A percentile compares a stretch with the other conserved stretches of the same genome.
Conservation (phyloP, 192 early-diverging fungal species). For the Coemansia sp. region DNA sequence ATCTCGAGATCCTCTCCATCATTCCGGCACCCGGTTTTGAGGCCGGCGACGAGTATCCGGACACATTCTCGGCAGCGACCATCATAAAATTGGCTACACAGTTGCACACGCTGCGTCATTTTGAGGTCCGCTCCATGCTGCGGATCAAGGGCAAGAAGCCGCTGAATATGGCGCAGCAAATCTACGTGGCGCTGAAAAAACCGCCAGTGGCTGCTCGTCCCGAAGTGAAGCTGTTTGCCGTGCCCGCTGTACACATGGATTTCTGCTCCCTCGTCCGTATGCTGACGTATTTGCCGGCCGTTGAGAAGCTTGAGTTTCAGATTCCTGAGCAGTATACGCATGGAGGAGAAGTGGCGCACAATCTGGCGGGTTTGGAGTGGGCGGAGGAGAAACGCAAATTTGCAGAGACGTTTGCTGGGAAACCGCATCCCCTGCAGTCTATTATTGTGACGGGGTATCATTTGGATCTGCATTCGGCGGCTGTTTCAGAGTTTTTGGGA, state of each 20-base stretch:
- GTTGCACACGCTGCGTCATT: slow-evolving; percentile 37
- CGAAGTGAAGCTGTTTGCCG: slow-evolving; percentile 44
- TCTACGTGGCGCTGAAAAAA: slow-evolving; percentile 29
- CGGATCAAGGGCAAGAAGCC: slow-evolving; percentile 41
- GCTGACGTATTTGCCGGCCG: slow-evolving; percentile 37
- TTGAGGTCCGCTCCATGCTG: slow-evolving; percentile 51
- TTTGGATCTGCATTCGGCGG: slow-evolving; percentile 43
- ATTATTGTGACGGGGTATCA: slow-evolving; percentile 50
- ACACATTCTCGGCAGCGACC: slow-evolving; percentile 25
- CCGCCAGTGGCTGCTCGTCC: slow-evolving; percentile 31
- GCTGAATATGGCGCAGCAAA: slow-evolving; percentile 38
- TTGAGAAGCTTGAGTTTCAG: slow-evolving; percentile 55
- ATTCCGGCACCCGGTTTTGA: slow-evolving; percentile 47
- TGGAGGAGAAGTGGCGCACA: slow-evolving; percentile 25
- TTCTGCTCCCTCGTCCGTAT: slow-evolving; percentile 38
- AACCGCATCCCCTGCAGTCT: slow-evolving; percentile 47
- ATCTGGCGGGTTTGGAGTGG: slow-evolving; percentile 43
- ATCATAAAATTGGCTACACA: slow-evolving; percentile 42
- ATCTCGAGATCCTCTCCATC: slow-evolving; percentile 49
- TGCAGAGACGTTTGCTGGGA: slow-evolving; percentile 28
- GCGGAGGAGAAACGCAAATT: slow-evolving; percentile 42
- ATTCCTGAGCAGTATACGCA: slow-evolving; percentile 31
- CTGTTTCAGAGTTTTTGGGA: slow-evolving; percentile 44
- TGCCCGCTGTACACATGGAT: slow-evolving; percentile 49
- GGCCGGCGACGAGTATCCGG: slow-evolving; percentile 53